Evolutionary conservation across 352 stramenopile species (phyloP).

Genomic region (Phytophthora sp.): DNA sequence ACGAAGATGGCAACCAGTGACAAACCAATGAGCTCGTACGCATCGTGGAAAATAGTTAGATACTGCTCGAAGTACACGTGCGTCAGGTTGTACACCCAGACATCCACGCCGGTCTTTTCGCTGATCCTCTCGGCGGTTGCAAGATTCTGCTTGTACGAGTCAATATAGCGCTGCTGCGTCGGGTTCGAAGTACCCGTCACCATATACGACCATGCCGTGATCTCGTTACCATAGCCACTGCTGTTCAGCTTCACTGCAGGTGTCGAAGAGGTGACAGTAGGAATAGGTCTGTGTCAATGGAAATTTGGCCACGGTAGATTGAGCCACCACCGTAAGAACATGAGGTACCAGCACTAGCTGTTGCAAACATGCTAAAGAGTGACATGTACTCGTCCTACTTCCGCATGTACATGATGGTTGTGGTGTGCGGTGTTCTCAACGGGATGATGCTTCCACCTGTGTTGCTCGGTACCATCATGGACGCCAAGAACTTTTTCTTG

Average conservation of each 20-base stretch:
- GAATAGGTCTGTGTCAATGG: conserved; percentile 62
- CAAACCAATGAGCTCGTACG: conserved; percentile 58
- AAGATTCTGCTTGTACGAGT: conserved; percentile 65
- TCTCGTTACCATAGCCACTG: conserved; percentile 48
- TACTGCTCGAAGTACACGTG: conserved; percentile 79
- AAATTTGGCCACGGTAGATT: conserved; percentile 71
- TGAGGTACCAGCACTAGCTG: conserved; percentile 56
- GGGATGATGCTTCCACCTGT: conserved; percentile 67
- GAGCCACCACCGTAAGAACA: conserved; percentile 76
- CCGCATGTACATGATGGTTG: conserved; percentile 87
- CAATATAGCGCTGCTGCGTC: conserved; percentile 62
- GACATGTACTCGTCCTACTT: conserved; percentile 57
- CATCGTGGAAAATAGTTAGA: conserved; percentile 57
- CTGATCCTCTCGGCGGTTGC: conserved; percentile 58
- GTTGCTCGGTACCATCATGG: conserved; percentile 50
- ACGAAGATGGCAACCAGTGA: conserved; percentile 56
- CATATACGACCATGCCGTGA: conserved; percentile 78
- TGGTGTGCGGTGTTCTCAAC: conserved; percentile 79
- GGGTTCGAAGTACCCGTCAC: conserved; percentile 58
- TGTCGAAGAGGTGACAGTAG: conserved; percentile 47
- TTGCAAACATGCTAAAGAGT: conserved; percentile 78
- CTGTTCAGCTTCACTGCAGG: conserved; percentile 58
- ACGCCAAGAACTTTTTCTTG: conserved; percentile 45
- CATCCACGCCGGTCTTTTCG: conserved; percentile 56
- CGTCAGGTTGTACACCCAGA: conserved; percentile 64